Evolutionary conservation across 139 green algal species (phyloP).

Genomic region (Picochlorum sp.): DNA sequence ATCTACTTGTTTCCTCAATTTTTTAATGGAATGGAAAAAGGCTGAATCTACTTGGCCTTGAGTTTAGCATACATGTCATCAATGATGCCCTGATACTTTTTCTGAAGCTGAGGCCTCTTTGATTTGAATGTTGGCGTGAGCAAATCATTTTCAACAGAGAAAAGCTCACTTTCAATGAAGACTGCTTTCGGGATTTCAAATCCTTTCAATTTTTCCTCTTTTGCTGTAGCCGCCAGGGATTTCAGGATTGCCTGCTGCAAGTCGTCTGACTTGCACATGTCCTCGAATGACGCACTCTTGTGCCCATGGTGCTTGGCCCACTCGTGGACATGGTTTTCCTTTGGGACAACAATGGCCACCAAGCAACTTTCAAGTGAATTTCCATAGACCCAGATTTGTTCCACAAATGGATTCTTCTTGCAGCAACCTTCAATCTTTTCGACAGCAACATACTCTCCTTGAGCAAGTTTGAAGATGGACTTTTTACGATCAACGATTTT

Average conservation of each 20-base stretch:
- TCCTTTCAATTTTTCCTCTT: conserved; percentile 80
- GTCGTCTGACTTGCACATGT: conserved; percentile 25
- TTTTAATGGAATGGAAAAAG: too few species aligned
- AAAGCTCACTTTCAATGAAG: conserved; percentile 40
- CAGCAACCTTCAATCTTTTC: conserved; percentile 91
- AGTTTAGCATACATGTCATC: conserved; percentile 37
- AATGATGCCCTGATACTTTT: conserved; percentile 33
- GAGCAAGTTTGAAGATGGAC: conserved; percentile 99
- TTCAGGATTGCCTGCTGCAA: conserved; percentile 34
- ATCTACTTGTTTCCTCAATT: too few species aligned
- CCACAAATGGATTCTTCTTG: conserved; percentile 67
- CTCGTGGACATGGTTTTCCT: conserved; percentile 24
- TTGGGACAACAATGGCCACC: conserved; percentile 82
- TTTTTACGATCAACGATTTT: conserved; percentile 96
- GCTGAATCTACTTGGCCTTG: background rate
- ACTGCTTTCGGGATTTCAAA: conserved; percentile 73
- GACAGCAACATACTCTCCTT: conserved; percentile 94
- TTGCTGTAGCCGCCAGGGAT: conserved; percentile 50
- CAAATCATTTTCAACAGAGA: conserved; percentile 62
- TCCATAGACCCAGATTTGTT: conserved; percentile 92
- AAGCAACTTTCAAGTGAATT: conserved; percentile 84
- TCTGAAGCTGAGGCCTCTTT: conserved; percentile 50
- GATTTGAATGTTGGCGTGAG: conserved; percentile 93
- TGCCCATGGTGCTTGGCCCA: conserved; percentile 9
- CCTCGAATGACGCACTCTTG: conserved; percentile 5